These are phyloP conservation scores for Zoysia matrella DNA, from an alignment of 202 grass and related monocot species.

Conservation along the genomic window DNA sequence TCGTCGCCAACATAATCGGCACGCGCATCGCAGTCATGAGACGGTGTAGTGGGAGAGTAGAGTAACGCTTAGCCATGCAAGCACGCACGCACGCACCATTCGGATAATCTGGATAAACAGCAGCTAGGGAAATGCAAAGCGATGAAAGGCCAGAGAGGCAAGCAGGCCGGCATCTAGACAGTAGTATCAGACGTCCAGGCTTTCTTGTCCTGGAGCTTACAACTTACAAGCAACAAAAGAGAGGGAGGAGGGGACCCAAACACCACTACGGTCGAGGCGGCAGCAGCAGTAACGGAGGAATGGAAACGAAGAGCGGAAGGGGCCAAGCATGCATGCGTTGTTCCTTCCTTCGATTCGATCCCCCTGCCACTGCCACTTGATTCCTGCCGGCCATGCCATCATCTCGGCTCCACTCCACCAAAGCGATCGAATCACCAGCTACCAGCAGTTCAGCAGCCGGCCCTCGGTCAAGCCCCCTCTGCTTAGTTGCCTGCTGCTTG, in stretches of 20 bases:
- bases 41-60: not conserved
- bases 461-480: not conserved
- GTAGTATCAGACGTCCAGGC: not conserved
- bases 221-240: not conserved
- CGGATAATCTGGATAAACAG: not conserved
- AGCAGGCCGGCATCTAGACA: not conserved
- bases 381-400: conserved; percentile 14
- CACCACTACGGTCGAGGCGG: not conserved
- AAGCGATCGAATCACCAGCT: conserved; percentile 13
- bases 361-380: conserved; percentile 32
- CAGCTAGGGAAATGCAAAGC: not conserved
- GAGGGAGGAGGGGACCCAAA: not conserved
- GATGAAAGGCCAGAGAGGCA: conserved; percentile 25
- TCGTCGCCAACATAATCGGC: conserved; percentile 21
- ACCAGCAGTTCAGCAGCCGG: conserved; percentile 6
- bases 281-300: not conserved
- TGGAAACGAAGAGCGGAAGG: not conserved
- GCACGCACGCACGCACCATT: not conserved
- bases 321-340: conserved; percentile 12
- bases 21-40: conserved; percentile 3
- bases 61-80: not conserved
- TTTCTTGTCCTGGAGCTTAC: not conserved
- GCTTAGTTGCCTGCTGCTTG: conserved; percentile 15
- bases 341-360: not conserved
- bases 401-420: conserved; percentile 20